Evolutionary conservation across 139 green algal species (phyloP), one percentile per base, ranked within the genome.

Genomic region (Ettlia oleoabundans): DNA sequence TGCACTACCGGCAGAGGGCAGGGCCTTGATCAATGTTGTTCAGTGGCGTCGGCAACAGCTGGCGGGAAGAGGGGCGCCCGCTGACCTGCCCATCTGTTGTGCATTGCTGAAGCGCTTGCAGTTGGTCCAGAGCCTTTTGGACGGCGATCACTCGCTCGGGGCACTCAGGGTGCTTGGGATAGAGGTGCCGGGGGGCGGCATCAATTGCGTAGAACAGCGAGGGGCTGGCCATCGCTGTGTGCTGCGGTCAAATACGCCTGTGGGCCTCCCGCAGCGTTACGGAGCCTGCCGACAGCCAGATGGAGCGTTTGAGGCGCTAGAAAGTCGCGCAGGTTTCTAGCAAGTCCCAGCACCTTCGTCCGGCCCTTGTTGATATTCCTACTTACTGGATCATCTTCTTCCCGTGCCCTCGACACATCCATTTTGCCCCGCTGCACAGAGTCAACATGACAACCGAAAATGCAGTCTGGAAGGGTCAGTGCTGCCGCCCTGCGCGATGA

Each of bases 121-220:
- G 38, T 4, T n/a, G 24, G 10, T 76, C 18, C 9, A 83, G 43
- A 10, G 40, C 42, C 24, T 33, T 42, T 47, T 77, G 4, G 75
- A 84, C 52, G 10, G 63, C 43, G 1, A 30, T 6, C 21, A 84
- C 82, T 1, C 82, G 63, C 35, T 73, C 72, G 1, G 82, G 82
- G 35, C 82, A 87, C 26, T 87, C 82, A 2, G 72, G 73, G 28
- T 87, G 82, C 8, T 8, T 26, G 10, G 58, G 71, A 26, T 72
- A 87, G 38, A 26, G 21, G 62, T 87, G 82, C 4, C 26, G 21
- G 0, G 75, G 35, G 18, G 82, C 82, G 7, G 58, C 42, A 13
- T 69, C 22, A 1, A 83, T 3, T 2, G 35, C 47, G 53, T 78
- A 77, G 1, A 55, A 19, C 1, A 83, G 63, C 42, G 47, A n/a